Conservation (phyloP, 805 yeast genomes). For the Starmerella apis region DNA sequence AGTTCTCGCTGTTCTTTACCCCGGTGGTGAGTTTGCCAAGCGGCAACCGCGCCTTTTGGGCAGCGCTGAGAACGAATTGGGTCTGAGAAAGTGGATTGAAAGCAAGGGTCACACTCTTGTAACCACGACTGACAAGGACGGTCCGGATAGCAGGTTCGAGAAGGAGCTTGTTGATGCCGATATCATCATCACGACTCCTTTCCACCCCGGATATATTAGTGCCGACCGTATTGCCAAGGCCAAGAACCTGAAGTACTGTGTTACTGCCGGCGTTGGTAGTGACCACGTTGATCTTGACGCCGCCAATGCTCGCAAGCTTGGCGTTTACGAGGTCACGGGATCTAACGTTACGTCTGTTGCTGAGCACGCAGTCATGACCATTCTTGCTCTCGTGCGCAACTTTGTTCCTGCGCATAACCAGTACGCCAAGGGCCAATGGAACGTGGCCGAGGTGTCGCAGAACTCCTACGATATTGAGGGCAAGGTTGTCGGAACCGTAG, state of each 20-base stretch:
- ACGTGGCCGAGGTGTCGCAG: slow-evolving; percentile 66
- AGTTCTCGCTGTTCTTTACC: slow-evolving; percentile 15
- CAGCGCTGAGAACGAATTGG: slow-evolving; percentile 64
- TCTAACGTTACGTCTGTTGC: slow-evolving; percentile 73
- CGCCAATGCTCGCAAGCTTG: slow-evolving; percentile 50
- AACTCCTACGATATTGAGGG: slow-evolving; percentile 66
- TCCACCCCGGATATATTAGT: slow-evolving; percentile 69
- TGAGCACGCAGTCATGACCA: slow-evolving; percentile 68
- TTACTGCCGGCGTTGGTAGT: slow-evolving; percentile 80
- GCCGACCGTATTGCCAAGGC: slow-evolving; percentile 58
- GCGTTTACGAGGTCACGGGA: slow-evolving; percentile 73
- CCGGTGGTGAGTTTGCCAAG: slow-evolving; percentile 17
- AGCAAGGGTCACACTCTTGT: slow-evolving; percentile 55
- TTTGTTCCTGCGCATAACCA: slow-evolving; percentile 71
- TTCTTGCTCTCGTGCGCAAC: slow-evolving; percentile 60
- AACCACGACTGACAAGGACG: slow-evolving; percentile 61
- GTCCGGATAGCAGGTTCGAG: slow-evolving; percentile 48
- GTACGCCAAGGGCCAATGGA: slow-evolving; percentile 52
- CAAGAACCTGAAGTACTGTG: slow-evolving; percentile 54
- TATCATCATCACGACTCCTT: slow-evolving; percentile 69
- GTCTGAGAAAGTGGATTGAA: slow-evolving; percentile 55
- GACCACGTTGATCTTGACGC: slow-evolving; percentile 69
- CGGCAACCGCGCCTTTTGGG: slow-evolving; percentile 40
- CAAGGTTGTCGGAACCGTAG: slow-evolving; percentile 68
- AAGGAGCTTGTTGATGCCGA: slow-evolving; percentile 61